Evolutionary conservation across 352 stramenopile genomes (phyloP).

Genomic region (Globisporangium mamillatum): DNA sequence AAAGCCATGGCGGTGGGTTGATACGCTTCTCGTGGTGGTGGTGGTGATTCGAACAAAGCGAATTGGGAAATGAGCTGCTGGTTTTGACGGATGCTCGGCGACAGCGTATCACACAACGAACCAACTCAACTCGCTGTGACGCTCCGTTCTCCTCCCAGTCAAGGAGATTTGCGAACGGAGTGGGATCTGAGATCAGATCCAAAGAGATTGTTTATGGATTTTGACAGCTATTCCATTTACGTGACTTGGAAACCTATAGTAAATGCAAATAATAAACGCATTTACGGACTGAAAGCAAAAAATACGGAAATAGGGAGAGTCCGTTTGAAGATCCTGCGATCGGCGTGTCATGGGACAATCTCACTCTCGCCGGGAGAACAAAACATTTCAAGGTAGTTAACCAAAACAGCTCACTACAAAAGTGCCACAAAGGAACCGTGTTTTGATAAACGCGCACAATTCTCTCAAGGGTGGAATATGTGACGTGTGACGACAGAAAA

Average conservation of each 20-base stretch:
- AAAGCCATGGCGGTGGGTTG: neutral
- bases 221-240: neutral
- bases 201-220: neutral
- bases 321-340: constrained; percentile 5
- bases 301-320: neutral
- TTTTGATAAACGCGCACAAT: constrained; percentile 10
- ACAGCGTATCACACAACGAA: neutral
- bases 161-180: neutral
- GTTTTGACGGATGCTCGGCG: neutral
- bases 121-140: neutral
- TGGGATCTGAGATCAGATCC: neutral
- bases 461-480: constrained; percentile 5
- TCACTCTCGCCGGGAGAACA: neutral
- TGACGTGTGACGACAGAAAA: constrained; percentile 9
- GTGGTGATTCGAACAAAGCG: constrained; percentile 8
- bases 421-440: neutral
- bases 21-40: neutral
- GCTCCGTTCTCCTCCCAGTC: neutral
- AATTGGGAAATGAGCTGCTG: constrained; percentile 16
- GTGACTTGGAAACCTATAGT: neutral
- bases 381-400: neutral
- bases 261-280: neutral
- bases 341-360: constrained; percentile 7
- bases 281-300: neutral
- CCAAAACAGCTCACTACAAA: neutral